These are phyloP conservation scores for Santalum album DNA, from an alignment of 164 flowering plant genomes.

Conservation along the genomic window DNA sequence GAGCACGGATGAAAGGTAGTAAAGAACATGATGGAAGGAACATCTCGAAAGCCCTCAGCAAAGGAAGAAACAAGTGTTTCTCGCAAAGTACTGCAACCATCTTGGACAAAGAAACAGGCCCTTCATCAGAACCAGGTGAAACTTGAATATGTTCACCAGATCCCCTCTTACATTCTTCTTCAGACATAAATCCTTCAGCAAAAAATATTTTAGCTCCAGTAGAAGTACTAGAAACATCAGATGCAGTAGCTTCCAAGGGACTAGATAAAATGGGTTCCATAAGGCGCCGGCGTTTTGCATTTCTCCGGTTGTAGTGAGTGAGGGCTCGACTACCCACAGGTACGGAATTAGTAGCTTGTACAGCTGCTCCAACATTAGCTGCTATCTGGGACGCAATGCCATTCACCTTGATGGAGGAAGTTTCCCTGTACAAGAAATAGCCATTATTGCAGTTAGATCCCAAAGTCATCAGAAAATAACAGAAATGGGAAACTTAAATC, in stretches of 20 bases:
- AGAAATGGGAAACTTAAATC: not conserved
- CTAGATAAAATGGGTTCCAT: conserved; percentile 30
- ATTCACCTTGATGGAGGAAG: conserved; percentile 84
- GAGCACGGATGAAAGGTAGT: conserved; percentile 85
- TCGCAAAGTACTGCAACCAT: conserved; percentile 95
- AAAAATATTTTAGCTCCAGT: conserved; percentile 14
- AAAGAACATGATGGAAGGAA: conserved; percentile 91
- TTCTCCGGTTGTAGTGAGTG: conserved; percentile 64
- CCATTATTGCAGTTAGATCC: conserved; percentile 11
- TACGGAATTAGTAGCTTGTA: conserved; percentile 57
- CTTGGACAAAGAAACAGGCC: conserved; percentile 54
- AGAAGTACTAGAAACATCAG: conserved; percentile 19
- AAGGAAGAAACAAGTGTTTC: conserved; percentile 76
- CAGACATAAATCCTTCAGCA: conserved; percentile 23
- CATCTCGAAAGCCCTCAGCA: conserved; percentile 93
- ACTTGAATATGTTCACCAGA: conserved; percentile 21
- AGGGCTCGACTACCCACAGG: conserved; percentile 32
- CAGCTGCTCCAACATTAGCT: conserved; percentile 82
- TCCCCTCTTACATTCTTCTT: conserved; percentile 27
- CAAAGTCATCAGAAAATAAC: not conserved
- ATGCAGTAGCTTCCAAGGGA: conserved; percentile 14
- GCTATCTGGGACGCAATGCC: conserved; percentile 82
- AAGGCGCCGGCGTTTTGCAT: conserved; percentile 71
- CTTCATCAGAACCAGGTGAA: conserved; percentile 45
- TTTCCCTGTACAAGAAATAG: conserved; percentile 54